Conservation (phyloP, 371 early-diverging fungal genomes). For the Apophysomyces variabilis region DNA sequence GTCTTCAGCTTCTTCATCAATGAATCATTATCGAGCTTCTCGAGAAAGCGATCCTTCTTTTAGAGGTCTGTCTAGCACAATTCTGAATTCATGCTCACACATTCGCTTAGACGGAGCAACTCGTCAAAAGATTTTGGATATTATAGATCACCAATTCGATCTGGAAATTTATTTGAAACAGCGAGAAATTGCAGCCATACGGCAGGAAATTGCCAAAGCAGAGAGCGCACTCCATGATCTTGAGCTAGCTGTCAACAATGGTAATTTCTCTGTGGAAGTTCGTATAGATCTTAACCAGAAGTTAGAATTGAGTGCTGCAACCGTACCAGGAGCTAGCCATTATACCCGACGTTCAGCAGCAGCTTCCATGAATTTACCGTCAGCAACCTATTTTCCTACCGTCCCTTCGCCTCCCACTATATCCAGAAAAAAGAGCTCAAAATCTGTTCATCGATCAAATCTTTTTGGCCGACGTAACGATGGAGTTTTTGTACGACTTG, state of each 20-base stretch:
- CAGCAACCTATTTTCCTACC: slow-evolving; percentile 3
- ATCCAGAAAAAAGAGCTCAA: slow-evolving; percentile 20
- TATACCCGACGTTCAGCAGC: slow-evolving; percentile 50
- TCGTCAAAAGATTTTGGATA: slow-evolving; percentile 55
- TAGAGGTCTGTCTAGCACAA: neutral
- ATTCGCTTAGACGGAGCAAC: slow-evolving; percentile 47
- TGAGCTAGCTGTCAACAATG: slow-evolving; percentile 56
- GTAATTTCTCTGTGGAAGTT: slow-evolving; percentile 28
- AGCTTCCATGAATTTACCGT: slow-evolving; percentile 13
- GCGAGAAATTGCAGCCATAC: slow-evolving; percentile 61
- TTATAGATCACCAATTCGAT: slow-evolving; percentile 76
- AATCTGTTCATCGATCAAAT: slow-evolving; percentile 19
- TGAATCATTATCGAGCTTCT: neutral
- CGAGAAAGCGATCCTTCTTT: neutral
- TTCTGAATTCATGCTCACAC: neutral
- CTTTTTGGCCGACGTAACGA: slow-evolving; percentile 62
- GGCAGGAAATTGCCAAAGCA: slow-evolving; percentile 59
- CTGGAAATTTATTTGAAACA: slow-evolving; percentile 71
- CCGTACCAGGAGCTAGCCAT: slow-evolving; percentile 37
- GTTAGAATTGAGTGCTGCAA: slow-evolving; percentile 27
- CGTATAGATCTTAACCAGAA: neutral
- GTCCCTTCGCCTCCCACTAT: slow-evolving; percentile 9
- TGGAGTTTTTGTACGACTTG: slow-evolving; percentile 62
- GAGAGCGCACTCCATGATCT: slow-evolving; percentile 58
- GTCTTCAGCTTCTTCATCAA: neutral